Evolutionary conservation across 1,284 basidiomycete species (phyloP), one percentile per base, ranked within the genome.

Genomic region (Leccinum variabile): DNA sequence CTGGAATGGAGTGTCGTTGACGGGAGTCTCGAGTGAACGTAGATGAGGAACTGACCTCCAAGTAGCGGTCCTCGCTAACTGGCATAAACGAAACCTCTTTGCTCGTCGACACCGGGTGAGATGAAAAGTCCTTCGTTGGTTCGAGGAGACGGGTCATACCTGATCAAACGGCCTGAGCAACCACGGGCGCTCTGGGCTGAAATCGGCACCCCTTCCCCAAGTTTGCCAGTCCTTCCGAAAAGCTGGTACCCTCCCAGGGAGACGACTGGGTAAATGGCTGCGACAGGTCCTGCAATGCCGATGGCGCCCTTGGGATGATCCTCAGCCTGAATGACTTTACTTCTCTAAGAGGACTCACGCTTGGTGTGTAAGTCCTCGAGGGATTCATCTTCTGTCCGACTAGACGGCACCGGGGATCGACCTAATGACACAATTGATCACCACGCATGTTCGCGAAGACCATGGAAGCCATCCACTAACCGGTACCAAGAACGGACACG

Each of bases 241-340:
- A 89, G 75, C 68, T 88, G 86, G 70, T 88, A 89, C 0, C 86
- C 86, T 22, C 87, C 87, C 0, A 87, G 87, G 3, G 83, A 86
- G 59, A 84, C 84, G 52, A 88, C 79, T 0, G 86, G 88, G 66
- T 89, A 91, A 62, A 90, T 88, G 3, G 84, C 84, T 5, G 82
- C 81, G 11, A 85, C 82, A 0, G 82, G 77, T 2, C 87, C 86
- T 2, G 86, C 83, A 32, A 88, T 83, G 0, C 88, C 86, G 35
- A 90, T 79, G 0, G 88, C 85, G 10, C 88, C 86, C 84, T 87
- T 53, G 28, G 10, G 16, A 63, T 2, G 30, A 2, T 28, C 22
- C 13, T 57, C 16, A 60, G 52, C 3, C 3, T 3, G n/a, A 55
- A 56, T 8, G 32, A 46, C 35, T 32, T 5, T 9, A 0, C 13